Evolutionary conservation across 2,329 filamentous ascomycete species (phyloP).

Genomic region (Tolypocladium nubicola): DNA sequence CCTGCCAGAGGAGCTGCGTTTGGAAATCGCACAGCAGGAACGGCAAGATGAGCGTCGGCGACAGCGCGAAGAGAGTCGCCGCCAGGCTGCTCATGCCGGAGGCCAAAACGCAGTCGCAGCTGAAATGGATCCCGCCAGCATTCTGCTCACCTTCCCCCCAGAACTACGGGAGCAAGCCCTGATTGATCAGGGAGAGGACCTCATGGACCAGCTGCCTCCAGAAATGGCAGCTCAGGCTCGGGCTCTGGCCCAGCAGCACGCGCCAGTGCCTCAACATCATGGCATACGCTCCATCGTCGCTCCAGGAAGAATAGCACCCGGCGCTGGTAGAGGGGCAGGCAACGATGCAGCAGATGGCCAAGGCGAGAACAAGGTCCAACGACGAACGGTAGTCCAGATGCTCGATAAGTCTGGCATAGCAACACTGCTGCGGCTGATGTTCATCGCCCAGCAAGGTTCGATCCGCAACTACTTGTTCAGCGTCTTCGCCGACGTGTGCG

Average conservation of each 20-base stretch:
- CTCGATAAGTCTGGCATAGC: slow-evolving; percentile 92
- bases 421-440: slow-evolving; percentile 96
- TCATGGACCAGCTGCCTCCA: slow-evolving; percentile 72
- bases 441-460: slow-evolving; percentile 83
- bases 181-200: slow-evolving; percentile 82
- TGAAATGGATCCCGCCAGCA: slow-evolving; percentile 89
- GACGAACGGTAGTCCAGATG: slow-evolving; percentile 86
- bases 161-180: slow-evolving; percentile 77
- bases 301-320: slow-evolving; percentile 18
- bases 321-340: slow-evolving; percentile 9
- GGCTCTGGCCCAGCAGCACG: slow-evolving; percentile 42
- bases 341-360: slow-evolving; percentile 25
- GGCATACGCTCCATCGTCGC: slow-evolving; percentile 18
- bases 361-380: slow-evolving; percentile 53
- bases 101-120: slow-evolving; percentile 42
- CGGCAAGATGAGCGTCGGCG: slow-evolving; percentile 78
- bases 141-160: slow-evolving; percentile 81
- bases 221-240: slow-evolving; percentile 82
- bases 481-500: slow-evolving; percentile 82
- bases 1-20: slow-evolving; percentile 77
- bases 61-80: slow-evolving; percentile 70
- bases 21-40: slow-evolving; percentile 87
- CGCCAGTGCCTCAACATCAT: slow-evolving; percentile 14
- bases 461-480: slow-evolving; percentile 75
- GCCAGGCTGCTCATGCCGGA: slow-evolving; percentile 46